Evolutionary conservation across 176 grass and related monocot genomes (phyloP).

Genomic region (bread wheat (Triticum aestivum)): IWGSC_CS_RefSeq_v2.1 NC_057809.1:597869657-597870156

Average conservation of each 20-base stretch:
- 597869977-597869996: neutral
- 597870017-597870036: too few relatives aligned
- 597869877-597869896: slow-evolving; percentile 30
- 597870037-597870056: too few relatives aligned
- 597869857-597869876: slow-evolving; percentile 69
- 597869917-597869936: slow-evolving; percentile 70
- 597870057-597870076: too few relatives aligned
- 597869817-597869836: slow-evolving; percentile 44
- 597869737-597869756: neutral
- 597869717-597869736: neutral
- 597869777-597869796: neutral
- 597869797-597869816: slow-evolving; percentile 36
- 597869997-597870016: too few relatives aligned
- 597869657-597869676: slow-evolving; percentile 71
- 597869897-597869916: slow-evolving; percentile 51
- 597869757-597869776: neutral
- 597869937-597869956: slow-evolving; percentile 28
- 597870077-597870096: too few relatives aligned
- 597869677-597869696: slow-evolving; percentile 62
- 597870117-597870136: too few relatives aligned
- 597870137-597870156: slow-evolving; percentile 35
- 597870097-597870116: too few relatives aligned
- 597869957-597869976: neutral
- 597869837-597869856: slow-evolving; percentile 50
- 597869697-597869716: slow-evolving; percentile 38